Base-by-base conservation (phyloP, 805 yeast species). In the Candida tammaniensis region DNA sequence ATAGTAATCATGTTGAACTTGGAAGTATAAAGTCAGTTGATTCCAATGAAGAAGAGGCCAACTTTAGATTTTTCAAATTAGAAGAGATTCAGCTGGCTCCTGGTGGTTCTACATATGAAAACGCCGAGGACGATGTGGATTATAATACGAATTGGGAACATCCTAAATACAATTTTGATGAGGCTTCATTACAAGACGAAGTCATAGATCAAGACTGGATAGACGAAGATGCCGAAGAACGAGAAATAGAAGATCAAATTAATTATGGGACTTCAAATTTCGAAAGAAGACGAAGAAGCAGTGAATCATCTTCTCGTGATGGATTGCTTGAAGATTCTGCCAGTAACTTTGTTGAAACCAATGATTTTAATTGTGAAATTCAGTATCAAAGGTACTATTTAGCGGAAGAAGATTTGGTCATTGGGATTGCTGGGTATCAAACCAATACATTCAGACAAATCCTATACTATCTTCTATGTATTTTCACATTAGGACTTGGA, bases 321-420 rank as follows among this genome's bases (percentile, higher is more conserved):
- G 32, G 49, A 40, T 14, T 48, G 38, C 27, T 47, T 38, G 23
- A 46, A 36, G 28, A 53, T 37, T n/a, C n/a, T n/a, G 16, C 20
- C 4, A 20, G 14, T 8, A 28, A 44, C 16, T 33, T 25, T 13
- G 12, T 25, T 4, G 36, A 29, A n/a, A 29, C 43, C 9, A 44
- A 38, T 20, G 46, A 46, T 18, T 51, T 56, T 19, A 49, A 48
- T 10, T 27, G 31, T 18, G 14, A 8, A 12, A 31, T 33, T 31
- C 64, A 64, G 36, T 72, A 70, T 45, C 99, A 93, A 59, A 71
- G 96, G 38, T 87, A 85, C 57, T 93, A 91, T 57, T 75, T 93
- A 42, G 89, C 96, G 0, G 98, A 93, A 56, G 98, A 93, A 55
- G 99, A 93, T 64, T 66, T 93, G 51, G 91, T 91, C 9, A 76